phyloP scores from a whole-genome alignment of 768 basidiomycete species.

The Leccinellum rugosiceps region DNA sequence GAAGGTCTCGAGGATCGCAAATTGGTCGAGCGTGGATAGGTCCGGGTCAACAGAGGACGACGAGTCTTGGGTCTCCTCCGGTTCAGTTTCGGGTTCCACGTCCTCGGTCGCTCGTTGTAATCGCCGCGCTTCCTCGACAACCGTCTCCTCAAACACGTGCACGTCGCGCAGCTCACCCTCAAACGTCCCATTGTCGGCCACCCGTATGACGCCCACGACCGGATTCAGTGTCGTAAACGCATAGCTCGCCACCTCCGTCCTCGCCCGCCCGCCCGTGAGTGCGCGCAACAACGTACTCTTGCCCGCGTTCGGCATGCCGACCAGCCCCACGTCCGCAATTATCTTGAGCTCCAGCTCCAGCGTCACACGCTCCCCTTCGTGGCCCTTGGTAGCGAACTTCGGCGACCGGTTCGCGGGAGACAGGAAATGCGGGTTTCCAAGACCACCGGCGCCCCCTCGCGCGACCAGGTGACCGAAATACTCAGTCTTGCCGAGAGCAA shows the following conservation, averaged over 20 bases:
- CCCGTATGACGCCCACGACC: constrained; percentile 84
- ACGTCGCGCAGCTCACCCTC: constrained; percentile 54
- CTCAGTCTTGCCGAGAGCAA: constrained; percentile 54
- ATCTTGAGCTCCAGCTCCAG: constrained; percentile 92
- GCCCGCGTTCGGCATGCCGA: constrained; percentile 94
- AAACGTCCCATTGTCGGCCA: constrained; percentile 74
- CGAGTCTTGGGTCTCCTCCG: background rate
- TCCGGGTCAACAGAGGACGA: background rate
- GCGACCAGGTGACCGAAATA: constrained; percentile 65
- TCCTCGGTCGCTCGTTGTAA: constrained; percentile 33
- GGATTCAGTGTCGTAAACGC: constrained; percentile 97
- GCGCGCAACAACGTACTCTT: constrained; percentile 91
- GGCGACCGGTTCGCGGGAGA: constrained; percentile 70
- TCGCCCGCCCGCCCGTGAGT: constrained; percentile 80
- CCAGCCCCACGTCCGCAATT: constrained; percentile 91
- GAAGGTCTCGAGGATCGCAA: constrained; percentile 67
- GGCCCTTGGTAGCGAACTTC: constrained; percentile 80
- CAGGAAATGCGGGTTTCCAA: constrained; percentile 88
- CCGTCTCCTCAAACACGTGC: constrained; percentile 64
- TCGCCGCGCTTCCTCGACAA: constrained; percentile 45
- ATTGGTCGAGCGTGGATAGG: constrained; percentile 36
- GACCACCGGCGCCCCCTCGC: constrained; percentile 73
- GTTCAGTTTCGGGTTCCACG: constrained; percentile 28
- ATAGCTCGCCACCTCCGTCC: constrained; percentile 83
- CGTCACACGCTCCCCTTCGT: constrained; percentile 67